These are phyloP conservation scores for Lithocarpus polystachyus DNA, from an alignment of 306 rosid species.

Conservation along the genomic window DNA sequence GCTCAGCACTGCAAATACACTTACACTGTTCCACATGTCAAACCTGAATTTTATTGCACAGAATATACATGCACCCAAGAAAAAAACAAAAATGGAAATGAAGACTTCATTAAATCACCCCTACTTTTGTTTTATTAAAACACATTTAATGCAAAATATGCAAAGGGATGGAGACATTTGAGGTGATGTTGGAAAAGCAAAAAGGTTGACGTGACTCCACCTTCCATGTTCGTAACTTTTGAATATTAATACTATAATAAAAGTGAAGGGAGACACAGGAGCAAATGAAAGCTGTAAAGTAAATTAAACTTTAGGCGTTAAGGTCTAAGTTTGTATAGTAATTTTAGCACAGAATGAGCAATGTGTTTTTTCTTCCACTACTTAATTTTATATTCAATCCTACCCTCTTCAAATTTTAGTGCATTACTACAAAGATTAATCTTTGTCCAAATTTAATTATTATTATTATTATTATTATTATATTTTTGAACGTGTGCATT, in stretches of 20 bases:
- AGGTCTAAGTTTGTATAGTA: neutral
- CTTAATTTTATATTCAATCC: too few relatives aligned
- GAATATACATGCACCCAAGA: neutral
- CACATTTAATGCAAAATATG: conserved; percentile 15
- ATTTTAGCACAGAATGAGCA: neutral
- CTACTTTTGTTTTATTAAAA: neutral
- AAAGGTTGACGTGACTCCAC: conserved; percentile 18
- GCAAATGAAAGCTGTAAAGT: conserved; percentile 24
- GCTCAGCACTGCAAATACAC: too few relatives aligned
- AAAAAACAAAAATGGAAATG: neutral
- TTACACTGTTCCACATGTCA: neutral
- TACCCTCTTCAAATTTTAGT: too few relatives aligned
- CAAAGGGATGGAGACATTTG: conserved; percentile 6
- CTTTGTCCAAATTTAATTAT: too few relatives aligned
- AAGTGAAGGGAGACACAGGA: neutral
- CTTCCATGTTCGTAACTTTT: neutral
- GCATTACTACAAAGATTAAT: too few relatives aligned
- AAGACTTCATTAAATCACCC: neutral
- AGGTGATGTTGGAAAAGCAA: conserved; percentile 29
- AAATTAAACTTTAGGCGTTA: neutral
- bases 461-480: too few relatives aligned
- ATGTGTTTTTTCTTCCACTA: neutral
- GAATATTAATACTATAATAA: conserved; percentile 5
- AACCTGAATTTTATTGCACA: neutral
- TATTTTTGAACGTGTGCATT: too few relatives aligned